A percentile compares a stretch with the other conserved stretches of the same genome.
Conservation (phyloP, 768 basidiomycete genomes). For the Termitomyces sp. region DNA sequence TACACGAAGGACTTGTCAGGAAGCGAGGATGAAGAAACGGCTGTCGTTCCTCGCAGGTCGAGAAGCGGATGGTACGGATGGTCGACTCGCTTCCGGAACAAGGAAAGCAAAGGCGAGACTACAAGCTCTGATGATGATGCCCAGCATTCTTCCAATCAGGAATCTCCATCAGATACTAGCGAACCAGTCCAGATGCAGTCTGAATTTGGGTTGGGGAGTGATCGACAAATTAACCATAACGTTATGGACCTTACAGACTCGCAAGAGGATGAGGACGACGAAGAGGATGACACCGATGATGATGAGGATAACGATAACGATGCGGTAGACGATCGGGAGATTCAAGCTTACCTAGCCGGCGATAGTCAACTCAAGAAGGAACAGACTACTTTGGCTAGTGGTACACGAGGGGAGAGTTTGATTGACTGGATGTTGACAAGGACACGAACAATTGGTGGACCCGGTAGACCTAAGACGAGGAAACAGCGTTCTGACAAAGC, state of each 20-base stretch:
- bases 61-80: conserved; percentile 34
- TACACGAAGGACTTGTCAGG: conserved; percentile 11
- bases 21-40: conserved; percentile 29
- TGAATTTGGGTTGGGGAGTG: not conserved
- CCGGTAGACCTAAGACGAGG: conserved; percentile 10
- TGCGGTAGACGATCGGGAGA: conserved; percentile 23
- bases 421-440: conserved; percentile 69
- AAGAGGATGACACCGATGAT: not conserved
- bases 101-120: conserved; percentile 54
- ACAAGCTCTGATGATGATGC: conserved; percentile 53
- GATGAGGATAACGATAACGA: conserved; percentile 6
- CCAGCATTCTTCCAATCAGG: conserved; percentile 7
- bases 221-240: conserved; percentile 16
- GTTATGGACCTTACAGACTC: conserved; percentile 14
- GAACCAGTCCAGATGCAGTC: conserved; percentile 1
- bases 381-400: conserved; percentile 2
- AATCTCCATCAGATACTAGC: not conserved
- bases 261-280: conserved; percentile 5
- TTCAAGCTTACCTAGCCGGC: conserved; percentile 28
- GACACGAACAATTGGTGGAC: conserved; percentile 27
- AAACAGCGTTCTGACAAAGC: conserved; percentile 7
- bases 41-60: conserved; percentile 49
- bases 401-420: conserved; percentile 39
- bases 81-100: conserved; percentile 24
- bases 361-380: conserved; percentile 3